Evolutionary conservation across 2,329 filamentous ascomycete genomes (phyloP), one percentile per base, ranked within the genome.

Genomic region (Pezicula radicicola): DNA sequence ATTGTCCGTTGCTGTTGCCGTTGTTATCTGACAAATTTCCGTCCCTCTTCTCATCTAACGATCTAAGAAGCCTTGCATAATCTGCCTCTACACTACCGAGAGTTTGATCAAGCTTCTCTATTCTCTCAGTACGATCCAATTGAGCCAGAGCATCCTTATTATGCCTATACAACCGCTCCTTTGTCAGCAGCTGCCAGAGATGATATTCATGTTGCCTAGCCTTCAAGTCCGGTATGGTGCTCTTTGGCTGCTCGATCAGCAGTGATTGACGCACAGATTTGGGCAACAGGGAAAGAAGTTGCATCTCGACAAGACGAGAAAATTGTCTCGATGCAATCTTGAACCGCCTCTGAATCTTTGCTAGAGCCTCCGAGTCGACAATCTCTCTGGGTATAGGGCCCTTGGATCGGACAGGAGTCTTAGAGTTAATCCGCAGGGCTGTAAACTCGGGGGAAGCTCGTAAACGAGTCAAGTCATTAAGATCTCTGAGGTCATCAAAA

Each of bases 261-360:
- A 71, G 70, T 4, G 71, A 75, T 46, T 79, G 81, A 15, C 83
- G 81, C 46, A 86, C 76, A 0, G 76, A 73, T 6, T 67, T 68
- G 0, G 83, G 77, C 9, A 88, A 73, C 55, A 76, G 72, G 2
- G 81, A 83, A 74, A 87, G 83, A 25, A 87, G 74, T 46, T 92
- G 83, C 78, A 93, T 88, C 68, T 94, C 89, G 1, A 90, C 72
- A 7, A 92, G 76, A 6, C 89, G 79, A 55, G 77, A 77, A 66
- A 93, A 91, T 63, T 94, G 89, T n/a, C 89, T 77, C 0, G 84
- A 79, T 1, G 85, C 83, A 52, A 93, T 89, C 74, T 93, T 94
- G 48, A 78, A 74, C 56, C 80, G 74, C 27, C 72, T 69, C 2
- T 84, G 80, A n/a, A 90, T 71, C 1, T 70, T 63, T 28, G 85